Evolutionary conservation across 768 basidiomycete genomes (phyloP).

Genomic region (Pholiota conissans): DNA sequence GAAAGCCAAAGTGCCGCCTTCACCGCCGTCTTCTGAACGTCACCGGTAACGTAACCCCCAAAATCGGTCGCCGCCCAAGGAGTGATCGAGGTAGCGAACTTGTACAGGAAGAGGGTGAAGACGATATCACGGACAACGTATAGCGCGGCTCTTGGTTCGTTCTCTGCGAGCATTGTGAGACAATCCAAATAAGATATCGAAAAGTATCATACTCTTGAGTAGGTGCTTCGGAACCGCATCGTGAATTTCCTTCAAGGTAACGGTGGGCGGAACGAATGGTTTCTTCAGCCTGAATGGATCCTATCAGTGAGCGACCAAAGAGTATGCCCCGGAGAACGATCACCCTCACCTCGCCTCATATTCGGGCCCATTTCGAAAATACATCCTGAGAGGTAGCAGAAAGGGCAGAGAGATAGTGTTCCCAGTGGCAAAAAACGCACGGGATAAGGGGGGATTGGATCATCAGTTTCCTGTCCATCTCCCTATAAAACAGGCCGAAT

Average conservation of each 20-base stretch:
- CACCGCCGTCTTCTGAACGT: slow-evolving; percentile 29
- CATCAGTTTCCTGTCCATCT: neutral
- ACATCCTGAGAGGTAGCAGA: slow-evolving; percentile 13
- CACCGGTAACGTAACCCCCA: slow-evolving; percentile 34
- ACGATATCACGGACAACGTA: slow-evolving; percentile 48
- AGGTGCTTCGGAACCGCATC: slow-evolving; percentile 56
- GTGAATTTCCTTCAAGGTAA: slow-evolving; percentile 53
- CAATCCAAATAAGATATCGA: neutral
- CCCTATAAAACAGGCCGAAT: neutral
- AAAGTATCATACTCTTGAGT: slow-evolving; percentile 34
- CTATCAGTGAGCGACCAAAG: neutral
- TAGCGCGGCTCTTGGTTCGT: slow-evolving; percentile 35
- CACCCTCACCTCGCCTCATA: slow-evolving; percentile 35
- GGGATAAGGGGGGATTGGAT: slow-evolving; percentile 1
- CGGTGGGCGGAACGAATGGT: slow-evolving; percentile 49
- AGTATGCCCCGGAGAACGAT: neutral
- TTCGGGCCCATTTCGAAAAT: slow-evolving; percentile 38
- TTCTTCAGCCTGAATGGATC: slow-evolving; percentile 31
- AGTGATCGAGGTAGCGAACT: slow-evolving; percentile 42
- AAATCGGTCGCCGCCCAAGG: slow-evolving; percentile 38
- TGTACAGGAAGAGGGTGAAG: slow-evolving; percentile 41
- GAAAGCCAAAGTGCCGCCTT: slow-evolving; percentile 40
- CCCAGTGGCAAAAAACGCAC: slow-evolving; percentile 1
- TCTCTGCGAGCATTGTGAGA: slow-evolving; percentile 23
- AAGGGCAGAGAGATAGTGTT: slow-evolving; percentile 1